Percentiles rank a stretch among this genome's conserved stretches.
These are phyloP conservation scores for Pleurotus sapidus DNA, from an alignment of 768 basidiomycete species.

Conservation along the genomic window DNA sequence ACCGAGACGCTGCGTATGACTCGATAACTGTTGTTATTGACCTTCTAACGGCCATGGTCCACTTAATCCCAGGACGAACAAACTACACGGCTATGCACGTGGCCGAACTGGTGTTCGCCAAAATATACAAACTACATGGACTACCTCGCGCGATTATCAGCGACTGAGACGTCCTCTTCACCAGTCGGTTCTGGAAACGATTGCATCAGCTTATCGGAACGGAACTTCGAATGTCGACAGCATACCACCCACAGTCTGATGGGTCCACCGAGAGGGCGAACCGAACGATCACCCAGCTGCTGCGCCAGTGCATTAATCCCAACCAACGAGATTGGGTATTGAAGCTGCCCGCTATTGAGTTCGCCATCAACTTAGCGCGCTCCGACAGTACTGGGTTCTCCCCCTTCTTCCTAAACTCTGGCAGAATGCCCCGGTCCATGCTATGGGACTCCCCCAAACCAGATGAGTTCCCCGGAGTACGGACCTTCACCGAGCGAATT, in stretches of 20 bases:
- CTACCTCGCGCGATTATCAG: constrained; percentile 18
- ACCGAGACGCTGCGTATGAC: constrained; percentile 18
- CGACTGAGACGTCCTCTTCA: constrained; percentile 27
- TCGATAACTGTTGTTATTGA: constrained; percentile 19
- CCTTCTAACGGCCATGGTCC: constrained; percentile 14
- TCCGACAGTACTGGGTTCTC: constrained; percentile 27
- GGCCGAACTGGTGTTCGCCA: constrained; percentile 18
- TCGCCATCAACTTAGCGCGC: constrained; percentile 28
- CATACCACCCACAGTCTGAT: constrained; percentile 31
- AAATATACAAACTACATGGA: constrained; percentile 25
- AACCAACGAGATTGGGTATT: constrained; percentile 22
- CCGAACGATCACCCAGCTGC: constrained; percentile 20
- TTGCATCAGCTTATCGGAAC: constrained; percentile 15
- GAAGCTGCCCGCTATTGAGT: constrained; percentile 24
- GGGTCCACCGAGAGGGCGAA: constrained; percentile 27
- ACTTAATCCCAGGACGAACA: constrained; percentile 12
- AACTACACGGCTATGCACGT: constrained; percentile 15
- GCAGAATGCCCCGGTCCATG: constrained; percentile 23
- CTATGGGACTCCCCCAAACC: constrained; percentile 18
- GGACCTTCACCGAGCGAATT: not conserved
- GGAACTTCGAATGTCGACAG: constrained; percentile 14
- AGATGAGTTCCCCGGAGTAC: constrained; percentile 23
- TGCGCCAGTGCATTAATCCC: constrained; percentile 12
- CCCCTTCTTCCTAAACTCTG: constrained; percentile 31
- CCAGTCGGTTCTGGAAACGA: constrained; percentile 22